Percentiles rank a stretch among this genome's conserved stretches.
phyloP scores from a whole-genome alignment of 345 rosid species.

The Leavenworthia alabamica region DNA sequence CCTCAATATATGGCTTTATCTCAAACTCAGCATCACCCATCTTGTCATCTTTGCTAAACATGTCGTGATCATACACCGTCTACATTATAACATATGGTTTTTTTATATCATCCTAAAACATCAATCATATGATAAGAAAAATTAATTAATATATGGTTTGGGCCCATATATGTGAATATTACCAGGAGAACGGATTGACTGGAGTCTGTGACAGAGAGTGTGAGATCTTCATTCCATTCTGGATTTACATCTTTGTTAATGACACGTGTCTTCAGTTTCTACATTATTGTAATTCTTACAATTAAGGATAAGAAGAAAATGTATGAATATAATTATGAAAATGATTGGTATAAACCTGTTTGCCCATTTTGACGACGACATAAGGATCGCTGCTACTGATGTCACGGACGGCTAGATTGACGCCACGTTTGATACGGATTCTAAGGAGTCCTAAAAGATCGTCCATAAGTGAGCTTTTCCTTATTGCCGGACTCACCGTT shows the following conservation, averaged over 20 bases:
- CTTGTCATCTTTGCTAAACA: slow-evolving; percentile 76
- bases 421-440: slow-evolving; percentile 70
- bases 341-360: slow-evolving; percentile 40
- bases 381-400: slow-evolving; percentile 90
- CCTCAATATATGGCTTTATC: slow-evolving; percentile 54
- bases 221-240: slow-evolving; percentile 87
- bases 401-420: slow-evolving; percentile 92
- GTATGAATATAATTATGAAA: not conserved
- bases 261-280: slow-evolving; percentile 86
- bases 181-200: slow-evolving; percentile 54
- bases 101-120: not conserved
- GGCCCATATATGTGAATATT: slow-evolving; percentile 1
- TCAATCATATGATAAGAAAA: not conserved
- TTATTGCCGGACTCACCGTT: slow-evolving; percentile 9
- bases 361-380: slow-evolving; percentile 74
- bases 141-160: not conserved
- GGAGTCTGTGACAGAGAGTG: slow-evolving; percentile 73
- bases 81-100: slow-evolving; percentile 23
- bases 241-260: slow-evolving; percentile 79
- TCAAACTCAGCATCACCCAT: slow-evolving; percentile 92
- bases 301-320: not conserved
- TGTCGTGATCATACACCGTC: slow-evolving; percentile 85
- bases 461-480: slow-evolving; percentile 50
- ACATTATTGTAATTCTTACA: slow-evolving; percentile 17
- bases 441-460: slow-evolving; percentile 66